These are phyloP conservation scores for Neocallimastix lanati DNA, from an alignment of 192 early-diverging fungal species.

Conservation along the genomic window DNA sequence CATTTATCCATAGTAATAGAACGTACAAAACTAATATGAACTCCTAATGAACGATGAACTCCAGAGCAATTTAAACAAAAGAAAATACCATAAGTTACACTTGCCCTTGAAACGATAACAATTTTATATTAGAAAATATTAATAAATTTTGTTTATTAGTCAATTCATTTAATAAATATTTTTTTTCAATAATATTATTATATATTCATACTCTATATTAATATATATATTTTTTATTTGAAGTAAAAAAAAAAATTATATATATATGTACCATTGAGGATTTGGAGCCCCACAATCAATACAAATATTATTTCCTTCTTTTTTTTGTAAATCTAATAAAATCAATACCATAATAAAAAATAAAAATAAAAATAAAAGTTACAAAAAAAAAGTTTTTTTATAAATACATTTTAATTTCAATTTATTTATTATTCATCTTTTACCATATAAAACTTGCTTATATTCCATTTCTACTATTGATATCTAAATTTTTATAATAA, in stretches of 20 bases:
- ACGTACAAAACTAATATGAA: constrained; percentile 75
- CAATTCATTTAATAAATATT: neutral
- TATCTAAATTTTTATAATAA: too few species aligned
- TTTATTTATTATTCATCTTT: neutral
- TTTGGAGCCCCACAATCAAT: constrained; percentile 77
- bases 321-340: constrained; percentile 25
- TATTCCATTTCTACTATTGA: constrained; percentile 33
- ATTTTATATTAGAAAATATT: neutral
- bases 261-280: constrained; percentile 2
- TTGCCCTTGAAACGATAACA: constrained; percentile 61
- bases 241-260: neutral
- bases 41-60: constrained; percentile 43
- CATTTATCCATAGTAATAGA: constrained; percentile 98
- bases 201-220: too few species aligned
- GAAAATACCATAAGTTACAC: constrained; percentile 81
- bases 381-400: too few species aligned
- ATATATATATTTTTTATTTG: too few species aligned
- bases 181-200: neutral
- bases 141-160: too few species aligned
- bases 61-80: constrained; percentile 92
- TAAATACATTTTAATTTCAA: too few species aligned
- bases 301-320: constrained; percentile 38
- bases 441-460: constrained; percentile 26
- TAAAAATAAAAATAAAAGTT: neutral
- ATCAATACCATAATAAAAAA: neutral